Conservation (phyloP, 768 basidiomycete genomes). For the Lentinus brumalis region DNA sequence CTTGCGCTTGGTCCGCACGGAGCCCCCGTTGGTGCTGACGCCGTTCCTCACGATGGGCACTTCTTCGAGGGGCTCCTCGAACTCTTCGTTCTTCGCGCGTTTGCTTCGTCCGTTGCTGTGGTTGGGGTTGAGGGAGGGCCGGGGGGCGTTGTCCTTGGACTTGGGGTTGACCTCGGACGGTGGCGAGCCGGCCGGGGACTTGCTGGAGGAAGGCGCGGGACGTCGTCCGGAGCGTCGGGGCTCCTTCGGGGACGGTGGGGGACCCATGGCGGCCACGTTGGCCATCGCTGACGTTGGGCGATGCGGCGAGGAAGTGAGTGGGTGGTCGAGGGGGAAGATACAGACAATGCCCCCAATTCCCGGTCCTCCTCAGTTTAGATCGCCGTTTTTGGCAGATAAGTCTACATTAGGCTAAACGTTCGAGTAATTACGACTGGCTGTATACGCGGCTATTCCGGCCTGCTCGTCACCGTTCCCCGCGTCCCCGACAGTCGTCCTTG, state of each 20-base stretch:
- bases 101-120: conserved; percentile 45
- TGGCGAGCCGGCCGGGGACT: conserved; percentile 70
- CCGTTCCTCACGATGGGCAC: conserved; percentile 42
- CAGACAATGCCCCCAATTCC: conserved; percentile 25
- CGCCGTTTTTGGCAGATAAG: conserved; percentile 11
- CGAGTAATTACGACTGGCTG: not conserved
- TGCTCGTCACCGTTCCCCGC: not conserved
- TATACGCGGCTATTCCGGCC: not conserved
- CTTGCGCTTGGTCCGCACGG: conserved; percentile 61
- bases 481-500: not conserved
- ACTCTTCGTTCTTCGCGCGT: conserved; percentile 73
- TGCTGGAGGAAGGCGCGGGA: conserved; percentile 67
- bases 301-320: conserved; percentile 19
- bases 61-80: conserved; percentile 63
- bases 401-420: not conserved
- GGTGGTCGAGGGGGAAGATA: conserved; percentile 19
- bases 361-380: conserved; percentile 13
- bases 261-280: conserved; percentile 71
- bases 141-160: conserved; percentile 28
- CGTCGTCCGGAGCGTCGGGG: conserved; percentile 78
- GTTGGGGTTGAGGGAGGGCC: conserved; percentile 28
- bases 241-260: conserved; percentile 75
- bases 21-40: conserved; percentile 35
- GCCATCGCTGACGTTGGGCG: conserved; percentile 44
- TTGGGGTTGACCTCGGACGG: conserved; percentile 44